Evolutionary conservation across 139 green algal species (phyloP).

Genomic region (Bryopsis sp.): DNA sequence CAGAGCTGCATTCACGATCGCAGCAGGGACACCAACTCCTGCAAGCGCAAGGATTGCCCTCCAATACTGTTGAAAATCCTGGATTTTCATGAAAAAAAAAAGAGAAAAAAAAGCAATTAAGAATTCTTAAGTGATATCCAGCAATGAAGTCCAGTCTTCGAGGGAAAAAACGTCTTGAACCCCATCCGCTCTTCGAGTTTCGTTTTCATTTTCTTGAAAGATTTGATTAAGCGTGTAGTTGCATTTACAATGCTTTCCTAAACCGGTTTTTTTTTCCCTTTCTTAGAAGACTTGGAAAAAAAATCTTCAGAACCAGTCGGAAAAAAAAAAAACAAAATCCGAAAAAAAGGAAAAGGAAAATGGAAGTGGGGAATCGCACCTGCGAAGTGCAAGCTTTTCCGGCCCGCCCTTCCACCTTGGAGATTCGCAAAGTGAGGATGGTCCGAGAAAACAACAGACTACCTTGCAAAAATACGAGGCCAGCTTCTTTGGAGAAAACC

Average conservation of each 20-base stretch:
- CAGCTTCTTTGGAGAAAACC: conserved; percentile 46
- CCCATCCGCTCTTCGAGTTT: no score
- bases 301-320: no score
- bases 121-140: no score
- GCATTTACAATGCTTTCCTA: no score
- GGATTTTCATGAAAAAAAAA: conserved; percentile 8
- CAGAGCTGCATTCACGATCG: conserved; percentile 76
- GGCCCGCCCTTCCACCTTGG: conserved; percentile 52
- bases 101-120: conserved; percentile 13
- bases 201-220: no score
- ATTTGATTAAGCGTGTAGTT: no score
- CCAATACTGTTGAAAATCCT: conserved; percentile 46
- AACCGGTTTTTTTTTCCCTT: no score
- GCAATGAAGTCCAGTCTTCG: no score
- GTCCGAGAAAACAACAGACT: conserved; percentile 66
- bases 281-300: no score
- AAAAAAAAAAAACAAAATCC: no score
- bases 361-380: conserved; percentile 19
- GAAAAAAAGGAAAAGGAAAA: no score
- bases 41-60: conserved; percentile 47
- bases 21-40: conserved; percentile 61
- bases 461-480: conserved; percentile 59
- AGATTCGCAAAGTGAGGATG: conserved; percentile 74
- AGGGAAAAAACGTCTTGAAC: no score
- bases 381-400: conserved; percentile 33